Conservation (phyloP, 2,329 filamentous ascomycete genomes). For the Venturia effusa region DNA sequence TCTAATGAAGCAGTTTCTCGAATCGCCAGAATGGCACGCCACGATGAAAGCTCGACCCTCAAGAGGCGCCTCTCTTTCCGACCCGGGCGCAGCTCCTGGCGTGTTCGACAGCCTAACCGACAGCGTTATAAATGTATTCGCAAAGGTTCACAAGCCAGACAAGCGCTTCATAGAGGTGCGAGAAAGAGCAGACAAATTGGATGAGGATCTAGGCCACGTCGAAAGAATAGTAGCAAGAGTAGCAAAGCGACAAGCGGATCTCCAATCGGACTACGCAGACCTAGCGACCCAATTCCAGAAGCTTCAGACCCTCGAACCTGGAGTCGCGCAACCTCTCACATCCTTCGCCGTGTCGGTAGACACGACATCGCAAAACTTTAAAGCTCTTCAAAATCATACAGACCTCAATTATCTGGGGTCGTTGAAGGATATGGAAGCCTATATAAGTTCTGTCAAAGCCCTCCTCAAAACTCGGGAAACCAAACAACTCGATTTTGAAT, state of each 20-base stretch:
- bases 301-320: constrained; percentile 78
- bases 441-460: constrained; percentile 74
- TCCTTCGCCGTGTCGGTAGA: constrained; percentile 81
- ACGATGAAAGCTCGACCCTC: constrained; percentile 74
- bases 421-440: constrained; percentile 89
- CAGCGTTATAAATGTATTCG: constrained; percentile 93
- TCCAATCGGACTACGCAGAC: constrained; percentile 81
- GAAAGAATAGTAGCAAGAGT: constrained; percentile 94
- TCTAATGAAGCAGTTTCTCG: constrained; percentile 55
- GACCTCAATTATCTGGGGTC: constrained; percentile 93
- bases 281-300: constrained; percentile 92
- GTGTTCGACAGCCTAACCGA: constrained; percentile 95
- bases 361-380: constrained; percentile 68
- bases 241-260: constrained; percentile 72
- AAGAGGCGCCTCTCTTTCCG: constrained; percentile 43
- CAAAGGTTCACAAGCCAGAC: constrained; percentile 91
- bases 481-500: constrained; percentile 96
- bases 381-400: constrained; percentile 75
- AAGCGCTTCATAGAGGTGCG: constrained; percentile 88
- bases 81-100: constrained; percentile 43
- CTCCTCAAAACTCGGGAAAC: constrained; percentile 90
- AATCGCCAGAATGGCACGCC: constrained; percentile 91
- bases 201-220: constrained; percentile 79
- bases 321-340: constrained; percentile 70
- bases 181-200: constrained; percentile 85